Evolutionary conservation across 169 alveolate genomes (phyloP).

Genomic region (Plasmodium billcollinsi): DNA sequence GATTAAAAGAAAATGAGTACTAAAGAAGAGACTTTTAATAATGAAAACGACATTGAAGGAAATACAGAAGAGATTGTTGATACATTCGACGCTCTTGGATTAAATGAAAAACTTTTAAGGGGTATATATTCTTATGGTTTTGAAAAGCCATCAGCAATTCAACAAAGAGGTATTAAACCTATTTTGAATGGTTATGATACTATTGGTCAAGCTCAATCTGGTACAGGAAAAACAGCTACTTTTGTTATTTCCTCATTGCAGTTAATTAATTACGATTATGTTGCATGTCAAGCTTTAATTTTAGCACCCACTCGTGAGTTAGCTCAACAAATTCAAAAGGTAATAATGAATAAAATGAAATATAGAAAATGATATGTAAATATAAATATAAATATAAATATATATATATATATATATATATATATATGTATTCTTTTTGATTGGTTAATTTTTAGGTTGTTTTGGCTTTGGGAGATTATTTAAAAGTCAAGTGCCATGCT

Average conservation of each 20-base stretch:
- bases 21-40: slow-evolving; percentile 72
- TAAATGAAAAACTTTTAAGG: slow-evolving; percentile 96
- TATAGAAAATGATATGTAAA: not conserved
- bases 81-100: slow-evolving; percentile 94
- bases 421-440: not conserved
- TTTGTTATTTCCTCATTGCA: slow-evolving; percentile 97
- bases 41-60: slow-evolving; percentile 80
- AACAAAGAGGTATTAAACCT: slow-evolving; percentile 99
- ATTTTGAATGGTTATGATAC: slow-evolving; percentile 98
- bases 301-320: slow-evolving; percentile 98
- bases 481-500: slow-evolving; percentile 95
- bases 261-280: slow-evolving; percentile 89
- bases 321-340: slow-evolving; percentile 98
- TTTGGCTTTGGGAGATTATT: slow-evolving; percentile 97
- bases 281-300: slow-evolving; percentile 93
- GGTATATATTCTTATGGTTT: slow-evolving; percentile 98
- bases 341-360: not conserved
- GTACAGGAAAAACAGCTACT: slow-evolving; percentile 99
- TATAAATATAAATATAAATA: not conserved
- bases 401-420: slow-evolving; percentile 1
- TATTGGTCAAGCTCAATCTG: slow-evolving; percentile 97
- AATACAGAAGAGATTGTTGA: slow-evolving; percentile 84
- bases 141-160: slow-evolving; percentile 99
- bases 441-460: slow-evolving; percentile 79
- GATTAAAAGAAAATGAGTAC: slow-evolving; percentile 68